Conservation (phyloP, 2,329 filamentous ascomycete species). For the Cordyceps tenuipes region DNA sequence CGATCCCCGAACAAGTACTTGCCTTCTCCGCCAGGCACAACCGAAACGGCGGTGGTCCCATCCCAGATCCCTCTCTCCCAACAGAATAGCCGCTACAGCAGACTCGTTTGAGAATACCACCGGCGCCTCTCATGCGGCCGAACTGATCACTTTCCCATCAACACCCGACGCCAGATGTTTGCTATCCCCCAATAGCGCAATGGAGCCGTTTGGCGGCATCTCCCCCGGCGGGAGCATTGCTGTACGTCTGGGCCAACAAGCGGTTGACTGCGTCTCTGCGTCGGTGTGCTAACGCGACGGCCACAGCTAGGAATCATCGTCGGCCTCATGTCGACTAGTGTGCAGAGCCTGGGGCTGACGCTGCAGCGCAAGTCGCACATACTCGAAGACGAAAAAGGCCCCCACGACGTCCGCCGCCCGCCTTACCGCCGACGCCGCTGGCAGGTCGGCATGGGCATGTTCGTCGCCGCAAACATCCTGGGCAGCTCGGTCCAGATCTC, state of each 20-base stretch:
- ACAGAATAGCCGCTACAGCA: not conserved
- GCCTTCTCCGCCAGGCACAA: not conserved
- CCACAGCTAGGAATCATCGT: slow-evolving; percentile 81
- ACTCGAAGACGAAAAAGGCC: slow-evolving; percentile 87
- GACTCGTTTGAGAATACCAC: not conserved
- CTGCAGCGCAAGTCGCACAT: slow-evolving; percentile 97
- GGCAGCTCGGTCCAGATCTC: slow-evolving; percentile 97
- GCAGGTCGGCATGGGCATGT: slow-evolving; percentile 97
- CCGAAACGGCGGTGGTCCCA: slow-evolving; percentile 5
- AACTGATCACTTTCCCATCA: slow-evolving; percentile 13
- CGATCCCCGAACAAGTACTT: not conserved
- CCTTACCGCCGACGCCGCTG: slow-evolving; percentile 86
- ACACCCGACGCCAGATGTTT: slow-evolving; percentile 38
- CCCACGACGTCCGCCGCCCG: slow-evolving; percentile 69
- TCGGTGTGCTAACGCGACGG: not conserved
- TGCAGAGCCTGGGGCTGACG: slow-evolving; percentile 91
- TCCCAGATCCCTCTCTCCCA: not conserved
- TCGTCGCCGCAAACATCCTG: slow-evolving; percentile 86
- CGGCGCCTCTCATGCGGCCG: slow-evolving; percentile 18
- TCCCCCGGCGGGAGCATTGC: slow-evolving; percentile 71
- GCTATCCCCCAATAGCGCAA: slow-evolving; percentile 37
- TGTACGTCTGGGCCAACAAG: slow-evolving; percentile 39
- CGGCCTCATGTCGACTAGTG: slow-evolving; percentile 84
- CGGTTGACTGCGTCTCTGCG: not conserved
- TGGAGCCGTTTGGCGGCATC: slow-evolving; percentile 67